Percentiles rank a stretch among this genome's conserved stretches.
Conservation (phyloP, 2,329 filamentous ascomycete species). For the Zymoseptoria ardabiliae region DNA sequence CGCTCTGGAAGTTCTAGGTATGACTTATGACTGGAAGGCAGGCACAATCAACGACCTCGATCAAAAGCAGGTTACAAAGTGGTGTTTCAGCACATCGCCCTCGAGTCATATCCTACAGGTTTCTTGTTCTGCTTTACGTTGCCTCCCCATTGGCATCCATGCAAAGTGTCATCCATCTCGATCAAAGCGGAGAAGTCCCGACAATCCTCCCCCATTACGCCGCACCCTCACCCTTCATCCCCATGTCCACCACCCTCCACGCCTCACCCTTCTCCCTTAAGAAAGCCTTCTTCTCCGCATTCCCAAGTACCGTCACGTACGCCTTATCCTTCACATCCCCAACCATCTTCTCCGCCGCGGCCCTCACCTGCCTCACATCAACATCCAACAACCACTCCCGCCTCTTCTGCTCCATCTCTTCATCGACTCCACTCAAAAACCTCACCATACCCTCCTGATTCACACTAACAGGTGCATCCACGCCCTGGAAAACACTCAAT, state of each 20-base stretch:
- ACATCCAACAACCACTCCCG: slow-evolving; percentile 83
- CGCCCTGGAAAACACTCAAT: slow-evolving; percentile 81
- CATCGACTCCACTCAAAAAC: slow-evolving; percentile 77
- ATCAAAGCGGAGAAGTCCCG: neutral
- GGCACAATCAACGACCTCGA: neutral
- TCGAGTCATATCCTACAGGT: neutral
- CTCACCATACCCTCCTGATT: slow-evolving; percentile 79
- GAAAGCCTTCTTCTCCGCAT: slow-evolving; percentile 66
- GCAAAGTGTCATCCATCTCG: neutral
- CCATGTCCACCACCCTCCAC: slow-evolving; percentile 72
- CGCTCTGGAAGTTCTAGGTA: neutral
- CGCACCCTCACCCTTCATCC: slow-evolving; percentile 5
- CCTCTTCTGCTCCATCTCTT: slow-evolving; percentile 81
- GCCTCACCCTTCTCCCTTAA: slow-evolving; percentile 44
- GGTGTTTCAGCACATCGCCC: neutral
- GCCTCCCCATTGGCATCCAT: neutral
- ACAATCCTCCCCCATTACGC: neutral
- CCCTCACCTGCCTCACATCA: slow-evolving; percentile 67
- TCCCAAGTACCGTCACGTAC: slow-evolving; percentile 65
- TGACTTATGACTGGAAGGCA: neutral
- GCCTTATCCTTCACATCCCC: slow-evolving; percentile 49
- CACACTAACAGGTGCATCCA: slow-evolving; percentile 83
- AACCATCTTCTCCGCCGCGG: slow-evolving; percentile 74
- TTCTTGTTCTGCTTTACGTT: neutral
- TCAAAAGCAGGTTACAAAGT: neutral